Evolutionary conservation across 768 basidiomycete genomes (phyloP).

Genomic region (Hygrocybe coccinea): DNA sequence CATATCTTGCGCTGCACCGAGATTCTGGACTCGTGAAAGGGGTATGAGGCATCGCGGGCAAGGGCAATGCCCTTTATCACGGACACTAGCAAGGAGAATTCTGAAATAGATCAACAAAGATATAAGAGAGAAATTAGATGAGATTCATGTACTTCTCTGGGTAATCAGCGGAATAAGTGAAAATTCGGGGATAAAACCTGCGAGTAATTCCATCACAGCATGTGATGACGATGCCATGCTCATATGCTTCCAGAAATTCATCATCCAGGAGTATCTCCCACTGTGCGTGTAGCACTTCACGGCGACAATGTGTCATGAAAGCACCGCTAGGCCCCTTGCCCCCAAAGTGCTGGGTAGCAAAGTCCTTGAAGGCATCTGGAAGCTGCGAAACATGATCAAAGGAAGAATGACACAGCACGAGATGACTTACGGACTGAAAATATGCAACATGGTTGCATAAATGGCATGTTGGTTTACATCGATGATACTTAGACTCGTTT

Average conservation of each 20-base stretch:
- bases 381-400: background rate
- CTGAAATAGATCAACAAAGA: conserved; percentile 9
- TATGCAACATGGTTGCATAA: conserved; percentile 35
- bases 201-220: conserved; percentile 11
- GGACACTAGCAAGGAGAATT: conserved; percentile 22
- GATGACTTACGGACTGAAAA: no score
- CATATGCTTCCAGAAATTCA: conserved; percentile 5
- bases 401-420: conserved; percentile 21
- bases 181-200: conserved; percentile 16
- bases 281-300: conserved; percentile 3
- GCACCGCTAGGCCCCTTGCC: background rate
- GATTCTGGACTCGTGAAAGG: no score
- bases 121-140: background rate
- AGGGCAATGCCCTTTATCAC: conserved; percentile 21
- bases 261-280: conserved; percentile 5
- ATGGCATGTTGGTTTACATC: conserved; percentile 22
- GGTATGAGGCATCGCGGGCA: no score
- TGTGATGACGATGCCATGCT: conserved; percentile 4
- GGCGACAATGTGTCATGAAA: conserved; percentile 1
- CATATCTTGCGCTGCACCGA: no score
- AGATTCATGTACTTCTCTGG: conserved; percentile 15
- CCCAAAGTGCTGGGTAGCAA: background rate
- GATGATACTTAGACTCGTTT: conserved; percentile 39
- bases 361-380: conserved; percentile 7
- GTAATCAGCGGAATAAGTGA: conserved; percentile 27